These are phyloP conservation scores for Metarhizium sp. DNA, from an alignment of 2,329 filamentous ascomycete genomes.

Conservation along the genomic window DNA sequence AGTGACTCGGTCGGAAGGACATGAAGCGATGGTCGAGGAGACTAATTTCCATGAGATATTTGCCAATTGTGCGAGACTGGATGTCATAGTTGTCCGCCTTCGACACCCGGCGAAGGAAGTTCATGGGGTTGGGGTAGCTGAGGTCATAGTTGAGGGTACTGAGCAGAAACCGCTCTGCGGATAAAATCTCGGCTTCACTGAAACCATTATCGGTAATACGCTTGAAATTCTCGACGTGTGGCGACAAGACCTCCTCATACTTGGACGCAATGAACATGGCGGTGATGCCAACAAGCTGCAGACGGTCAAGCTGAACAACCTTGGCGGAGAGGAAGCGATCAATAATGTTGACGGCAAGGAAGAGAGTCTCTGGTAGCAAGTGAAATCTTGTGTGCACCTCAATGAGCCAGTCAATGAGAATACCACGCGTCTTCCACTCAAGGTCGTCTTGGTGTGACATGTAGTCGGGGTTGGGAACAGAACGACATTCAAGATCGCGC, in stretches of 20 bases:
- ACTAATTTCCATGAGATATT: constrained; percentile 96
- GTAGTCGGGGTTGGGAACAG: constrained; percentile 82
- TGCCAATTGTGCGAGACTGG: constrained; percentile 90
- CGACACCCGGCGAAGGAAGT: constrained; percentile 95
- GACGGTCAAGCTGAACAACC: constrained; percentile 88
- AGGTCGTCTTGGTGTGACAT: constrained; percentile 92
- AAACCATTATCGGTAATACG: constrained; percentile 97
- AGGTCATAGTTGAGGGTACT: constrained; percentile 90
- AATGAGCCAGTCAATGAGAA: constrained; percentile 95
- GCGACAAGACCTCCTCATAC: constrained; percentile 96
- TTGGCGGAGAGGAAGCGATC: constrained; percentile 95
- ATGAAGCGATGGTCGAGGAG: constrained; percentile 93
- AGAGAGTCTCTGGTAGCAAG: constrained; percentile 89
- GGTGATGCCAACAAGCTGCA: constrained; percentile 93
- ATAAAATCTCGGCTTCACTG: constrained; percentile 87
- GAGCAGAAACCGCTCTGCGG: constrained; percentile 92
- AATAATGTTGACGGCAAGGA: constrained; percentile 95
- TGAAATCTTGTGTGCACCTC: constrained; percentile 97
- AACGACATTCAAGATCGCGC: constrained; percentile 69
- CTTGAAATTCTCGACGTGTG: constrained; percentile 93
- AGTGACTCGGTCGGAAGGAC: constrained; percentile 76
- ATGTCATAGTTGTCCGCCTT: constrained; percentile 99
- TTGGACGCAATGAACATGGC: constrained; percentile 99
- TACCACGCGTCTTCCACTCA: constrained; percentile 97
- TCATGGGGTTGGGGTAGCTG: constrained; percentile 99